Conservation (phyloP, 164 flowering plant species). For the Vitis rotundifolia region DNA sequence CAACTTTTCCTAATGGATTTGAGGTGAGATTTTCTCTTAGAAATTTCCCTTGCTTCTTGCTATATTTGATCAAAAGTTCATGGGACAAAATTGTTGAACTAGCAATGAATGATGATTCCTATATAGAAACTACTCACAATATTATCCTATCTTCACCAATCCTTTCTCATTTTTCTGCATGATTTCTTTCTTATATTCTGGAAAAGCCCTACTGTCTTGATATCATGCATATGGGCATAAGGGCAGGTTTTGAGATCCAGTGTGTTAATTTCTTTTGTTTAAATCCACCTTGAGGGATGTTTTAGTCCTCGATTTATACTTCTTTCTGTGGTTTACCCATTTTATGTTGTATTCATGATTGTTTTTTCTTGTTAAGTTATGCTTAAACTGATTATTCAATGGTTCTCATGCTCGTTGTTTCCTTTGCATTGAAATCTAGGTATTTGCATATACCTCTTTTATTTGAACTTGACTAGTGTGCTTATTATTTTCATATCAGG, state of each 20-base stretch:
- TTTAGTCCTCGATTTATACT: too few relatives aligned
- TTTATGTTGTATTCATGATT: background rate
- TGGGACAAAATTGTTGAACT: background rate
- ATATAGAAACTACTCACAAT: background rate
- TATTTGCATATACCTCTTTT: background rate
- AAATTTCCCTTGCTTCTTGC: background rate
- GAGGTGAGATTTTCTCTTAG: conserved; percentile 42
- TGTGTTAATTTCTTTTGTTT: too few relatives aligned
- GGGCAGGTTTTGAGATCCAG: background rate
- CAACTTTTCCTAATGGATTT: conserved; percentile 71
- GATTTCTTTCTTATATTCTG: background rate
- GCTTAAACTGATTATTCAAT: background rate
- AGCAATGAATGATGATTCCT: background rate
- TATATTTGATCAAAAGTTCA: background rate
- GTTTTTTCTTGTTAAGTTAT: background rate
- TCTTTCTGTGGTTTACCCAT: background rate
- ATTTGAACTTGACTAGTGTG: background rate
- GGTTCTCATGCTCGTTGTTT: background rate
- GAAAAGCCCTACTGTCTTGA: background rate
- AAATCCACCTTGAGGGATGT: too few relatives aligned
- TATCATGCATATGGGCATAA: background rate
- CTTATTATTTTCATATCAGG: conserved; percentile 38
- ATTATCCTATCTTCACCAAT: background rate
- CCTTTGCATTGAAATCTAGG: background rate
- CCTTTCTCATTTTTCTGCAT: background rate